Evolutionary conservation across 805 yeast genomes (phyloP), one percentile per base, ranked within the genome.

Genomic region (Barnettozyma wickerhamii): DNA sequence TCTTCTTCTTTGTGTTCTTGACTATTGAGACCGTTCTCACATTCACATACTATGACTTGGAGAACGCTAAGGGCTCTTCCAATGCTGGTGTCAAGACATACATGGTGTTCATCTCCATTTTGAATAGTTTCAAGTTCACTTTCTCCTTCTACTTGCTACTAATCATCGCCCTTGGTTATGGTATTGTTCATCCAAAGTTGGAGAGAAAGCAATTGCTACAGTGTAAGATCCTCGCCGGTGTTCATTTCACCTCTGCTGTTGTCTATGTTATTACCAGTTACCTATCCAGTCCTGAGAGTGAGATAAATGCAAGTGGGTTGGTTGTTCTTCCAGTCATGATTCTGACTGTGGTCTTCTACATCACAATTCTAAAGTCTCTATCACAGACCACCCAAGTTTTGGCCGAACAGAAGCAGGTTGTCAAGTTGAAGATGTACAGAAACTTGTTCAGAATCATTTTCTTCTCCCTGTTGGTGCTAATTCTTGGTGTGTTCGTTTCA

Each of bases 111-210:
- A 75, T 91, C 38, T 81, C 96, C 2, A 60, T 87, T 24, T 65
- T 91, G 60, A 86, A 88, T 58, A 79, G 95, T 2, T 77, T 79
- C 51, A 84, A 93, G 55, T 74, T 87, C 38, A 81, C 96, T 1
- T 86, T 88, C 60, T 85, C 96, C 7, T 84, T 91, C 64, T 93
- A 91, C 66, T 66, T 93, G 53, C 69, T 93, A 41, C 69, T 91
- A 49, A 82, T 88, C 53, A 91, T 93, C 41, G 74, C 95, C 12
- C 69, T 90, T 50, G 99, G 99, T 30, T 93, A 90, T 64, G 97
- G 98, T 47, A 89, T 93, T 35, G 98, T 93, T 37, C 79, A 77
- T 56, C 89, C 96, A 34, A 83, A 89, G 47, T 73, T 93, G 45
- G 85, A 89, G 35, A 77, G 77, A 60, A 76, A 77, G 41, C 55